Percentiles rank a stretch among this genome's conserved stretches.
phyloP scores from a whole-genome alignment of 1,139 yeast species.

The Blastobotrys raffinosifermentans region DNA sequence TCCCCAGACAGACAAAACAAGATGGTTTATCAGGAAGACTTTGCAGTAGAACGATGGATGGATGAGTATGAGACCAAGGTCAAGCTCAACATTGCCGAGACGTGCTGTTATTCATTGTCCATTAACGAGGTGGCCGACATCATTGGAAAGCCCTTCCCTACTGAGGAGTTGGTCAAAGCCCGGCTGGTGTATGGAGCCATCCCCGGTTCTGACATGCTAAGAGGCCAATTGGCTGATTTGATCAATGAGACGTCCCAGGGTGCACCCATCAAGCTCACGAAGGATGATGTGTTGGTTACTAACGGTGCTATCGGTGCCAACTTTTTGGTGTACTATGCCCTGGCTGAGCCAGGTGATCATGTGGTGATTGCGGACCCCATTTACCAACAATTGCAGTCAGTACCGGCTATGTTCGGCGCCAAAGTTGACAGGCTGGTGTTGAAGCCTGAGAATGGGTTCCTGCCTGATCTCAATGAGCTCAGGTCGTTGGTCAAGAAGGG shows the following conservation, averaged over 20 bases:
- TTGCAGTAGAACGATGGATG: slow-evolving; percentile 56
- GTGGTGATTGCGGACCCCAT: slow-evolving; percentile 48
- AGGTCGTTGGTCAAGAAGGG: slow-evolving; percentile 27
- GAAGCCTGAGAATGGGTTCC: slow-evolving; percentile 33
- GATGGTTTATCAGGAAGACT: slow-evolving; percentile 31
- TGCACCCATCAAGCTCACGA: slow-evolving; percentile 19
- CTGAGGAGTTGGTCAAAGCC: slow-evolving; percentile 17
- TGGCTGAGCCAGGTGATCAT: slow-evolving; percentile 46
- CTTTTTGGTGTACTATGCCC: slow-evolving; percentile 43
- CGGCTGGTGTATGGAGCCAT: slow-evolving; percentile 47
- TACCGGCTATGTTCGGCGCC: slow-evolving; percentile 47
- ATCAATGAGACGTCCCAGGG: slow-evolving; percentile 33
- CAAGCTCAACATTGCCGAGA: slow-evolving; percentile 46
- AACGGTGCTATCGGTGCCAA: slow-evolving; percentile 60
- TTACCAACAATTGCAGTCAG: slow-evolving; percentile 48
- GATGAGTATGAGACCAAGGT: slow-evolving; percentile 44
- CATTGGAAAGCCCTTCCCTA: slow-evolving; percentile 28
- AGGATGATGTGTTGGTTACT: slow-evolving; percentile 42
- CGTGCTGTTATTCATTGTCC: slow-evolving; percentile 46
- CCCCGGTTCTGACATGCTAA: slow-evolving; percentile 41
- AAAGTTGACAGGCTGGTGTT: slow-evolving; percentile 38
- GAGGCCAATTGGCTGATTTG: slow-evolving; percentile 35
- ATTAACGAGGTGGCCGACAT: slow-evolving; percentile 37
- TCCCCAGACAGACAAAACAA: slow-evolving; percentile 4
- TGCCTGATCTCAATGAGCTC: slow-evolving; percentile 36